These are phyloP conservation scores for Scopulariopsis brevicaulis DNA, from an alignment of 2,329 filamentous ascomycete genomes.

Conservation along the genomic window DNA sequence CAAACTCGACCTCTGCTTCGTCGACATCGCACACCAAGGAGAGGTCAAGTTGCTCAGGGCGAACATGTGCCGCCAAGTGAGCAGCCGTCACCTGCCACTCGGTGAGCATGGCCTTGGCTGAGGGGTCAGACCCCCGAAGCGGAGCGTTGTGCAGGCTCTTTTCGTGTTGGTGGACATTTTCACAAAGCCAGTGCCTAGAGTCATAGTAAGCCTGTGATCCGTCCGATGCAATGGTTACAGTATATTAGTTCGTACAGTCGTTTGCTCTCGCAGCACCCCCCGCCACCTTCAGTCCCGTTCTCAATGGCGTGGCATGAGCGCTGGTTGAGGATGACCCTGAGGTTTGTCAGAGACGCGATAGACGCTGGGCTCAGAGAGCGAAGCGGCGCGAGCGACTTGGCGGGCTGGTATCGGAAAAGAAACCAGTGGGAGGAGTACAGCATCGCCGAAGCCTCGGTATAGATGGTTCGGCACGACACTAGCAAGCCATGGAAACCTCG, in stretches of 20 bases:
- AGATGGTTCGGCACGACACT: not conserved
- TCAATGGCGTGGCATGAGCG: not conserved
- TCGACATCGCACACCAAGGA: not conserved
- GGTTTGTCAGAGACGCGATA: not conserved
- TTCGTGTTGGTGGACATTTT: not conserved
- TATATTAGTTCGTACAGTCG: not conserved
- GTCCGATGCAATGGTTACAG: not conserved
- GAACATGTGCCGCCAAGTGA: not conserved
- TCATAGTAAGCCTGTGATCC: not conserved
- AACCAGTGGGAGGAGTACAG: not conserved
- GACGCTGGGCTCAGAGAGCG: not conserved
- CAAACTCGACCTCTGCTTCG: not conserved
- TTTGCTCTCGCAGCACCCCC: not conserved
- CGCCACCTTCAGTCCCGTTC: not conserved
- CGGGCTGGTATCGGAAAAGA: not conserved
- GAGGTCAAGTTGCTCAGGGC: not conserved
- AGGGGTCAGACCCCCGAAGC: not conserved
- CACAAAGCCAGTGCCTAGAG: not conserved
- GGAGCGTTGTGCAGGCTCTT: not conserved
- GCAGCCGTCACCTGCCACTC: not conserved
- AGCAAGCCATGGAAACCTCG: not conserved
- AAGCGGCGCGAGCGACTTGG: not conserved
- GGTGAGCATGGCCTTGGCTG: not conserved
- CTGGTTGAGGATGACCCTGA: not conserved
- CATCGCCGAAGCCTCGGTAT: not conserved